Evolutionary conservation across 306 rosid species (phyloP).

Genomic region (Rosa rugosa): DNA sequence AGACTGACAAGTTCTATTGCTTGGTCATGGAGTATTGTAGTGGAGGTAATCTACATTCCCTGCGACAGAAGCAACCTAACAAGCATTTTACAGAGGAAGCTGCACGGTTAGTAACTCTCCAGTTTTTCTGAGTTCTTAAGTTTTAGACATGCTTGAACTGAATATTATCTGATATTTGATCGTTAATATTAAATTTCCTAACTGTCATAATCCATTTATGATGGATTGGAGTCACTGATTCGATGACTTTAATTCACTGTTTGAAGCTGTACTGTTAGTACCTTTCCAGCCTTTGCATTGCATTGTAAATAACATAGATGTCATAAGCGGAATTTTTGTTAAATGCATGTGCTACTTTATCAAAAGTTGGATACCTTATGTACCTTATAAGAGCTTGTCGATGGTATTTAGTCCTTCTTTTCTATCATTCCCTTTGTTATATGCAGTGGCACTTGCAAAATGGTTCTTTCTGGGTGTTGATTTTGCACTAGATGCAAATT

Average conservation of each 20-base stretch:
- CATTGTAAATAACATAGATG: conserved; percentile 1
- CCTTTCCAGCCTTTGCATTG: not conserved
- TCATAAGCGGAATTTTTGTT: not conserved
- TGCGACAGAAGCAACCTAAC: conserved; percentile 88
- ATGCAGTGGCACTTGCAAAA: not conserved
- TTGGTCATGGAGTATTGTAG: conserved; percentile 90
- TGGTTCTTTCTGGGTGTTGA: not conserved
- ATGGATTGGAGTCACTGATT: conserved; percentile 3
- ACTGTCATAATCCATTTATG: not conserved
- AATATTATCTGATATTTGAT: not conserved
- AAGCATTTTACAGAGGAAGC: conserved; percentile 86
- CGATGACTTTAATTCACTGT: not conserved
- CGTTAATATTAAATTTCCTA: not conserved
- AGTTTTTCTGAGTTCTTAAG: not conserved
- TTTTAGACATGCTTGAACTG: conserved; percentile 2
- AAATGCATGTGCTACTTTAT: not conserved
- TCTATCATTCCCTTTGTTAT: not conserved
- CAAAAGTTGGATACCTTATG: not conserved
- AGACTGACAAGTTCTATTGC: conserved; percentile 80
- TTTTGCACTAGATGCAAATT: not conserved
- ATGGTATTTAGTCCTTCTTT: conserved; percentile 2
- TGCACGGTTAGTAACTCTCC: conserved; percentile 56
- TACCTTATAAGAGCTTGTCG: not conserved
- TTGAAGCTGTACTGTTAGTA: conserved; percentile 8
- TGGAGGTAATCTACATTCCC: conserved; percentile 91